Evolutionary conservation across 805 yeast species (phyloP).

Genomic region (Yarrowia osloensis): DNA sequence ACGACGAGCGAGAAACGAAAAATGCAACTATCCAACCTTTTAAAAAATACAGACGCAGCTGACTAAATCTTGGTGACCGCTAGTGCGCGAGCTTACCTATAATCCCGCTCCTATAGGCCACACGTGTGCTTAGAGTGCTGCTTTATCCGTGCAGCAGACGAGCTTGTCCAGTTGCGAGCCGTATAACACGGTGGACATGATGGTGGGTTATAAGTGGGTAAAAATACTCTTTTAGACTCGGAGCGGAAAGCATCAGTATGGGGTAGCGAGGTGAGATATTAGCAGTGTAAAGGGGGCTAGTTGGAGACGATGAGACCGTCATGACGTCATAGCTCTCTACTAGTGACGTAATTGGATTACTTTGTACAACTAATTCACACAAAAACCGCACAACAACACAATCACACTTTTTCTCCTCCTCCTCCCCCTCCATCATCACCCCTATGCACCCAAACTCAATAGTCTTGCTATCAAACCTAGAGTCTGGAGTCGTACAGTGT

Average conservation of each 20-base stretch:
- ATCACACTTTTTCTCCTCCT: too few relatives aligned
- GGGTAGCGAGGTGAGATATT: neutral
- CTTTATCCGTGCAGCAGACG: neutral
- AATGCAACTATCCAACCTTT: too few relatives aligned
- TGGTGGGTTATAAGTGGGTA: neutral
- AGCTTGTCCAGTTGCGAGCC: neutral
- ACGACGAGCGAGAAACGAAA: neutral
- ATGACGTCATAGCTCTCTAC: too few relatives aligned
- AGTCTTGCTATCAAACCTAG: conserved; percentile 25
- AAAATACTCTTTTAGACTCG: neutral
- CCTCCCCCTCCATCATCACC: neutral
- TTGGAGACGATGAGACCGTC: neutral
- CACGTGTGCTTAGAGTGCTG: neutral
- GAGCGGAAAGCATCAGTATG: neutral
- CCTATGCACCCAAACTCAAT: neutral
- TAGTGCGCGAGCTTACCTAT: neutral
- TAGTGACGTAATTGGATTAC: too few relatives aligned
- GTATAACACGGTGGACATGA: neutral
- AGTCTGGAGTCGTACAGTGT: conserved; percentile 21
- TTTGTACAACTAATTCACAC: too few relatives aligned
- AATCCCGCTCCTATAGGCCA: neutral
- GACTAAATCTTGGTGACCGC: neutral
- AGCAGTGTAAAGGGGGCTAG: neutral
- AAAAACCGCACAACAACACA: too few relatives aligned
- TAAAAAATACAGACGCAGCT: neutral